Evolutionary conservation across 345 rosid genomes (phyloP).

Genomic region (Excoecaria agallocha): DNA sequence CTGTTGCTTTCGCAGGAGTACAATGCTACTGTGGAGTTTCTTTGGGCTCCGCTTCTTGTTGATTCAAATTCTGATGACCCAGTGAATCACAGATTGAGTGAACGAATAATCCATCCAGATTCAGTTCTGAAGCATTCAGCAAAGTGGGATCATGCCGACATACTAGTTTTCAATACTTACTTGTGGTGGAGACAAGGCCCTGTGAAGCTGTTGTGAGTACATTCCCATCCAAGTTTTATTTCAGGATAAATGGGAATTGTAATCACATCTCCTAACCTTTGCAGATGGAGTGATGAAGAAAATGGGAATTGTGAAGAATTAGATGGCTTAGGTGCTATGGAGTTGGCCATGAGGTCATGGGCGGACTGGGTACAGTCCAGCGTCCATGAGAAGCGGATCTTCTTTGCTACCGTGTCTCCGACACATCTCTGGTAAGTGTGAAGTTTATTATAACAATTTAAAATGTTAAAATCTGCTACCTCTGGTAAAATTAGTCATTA

Average conservation of each 20-base stretch:
- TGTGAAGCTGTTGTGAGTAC: slow-evolving; percentile 71
- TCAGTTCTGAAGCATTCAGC: slow-evolving; percentile 85
- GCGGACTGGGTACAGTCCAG: slow-evolving; percentile 76
- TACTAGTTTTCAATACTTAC: slow-evolving; percentile 82
- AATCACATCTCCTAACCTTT: slow-evolving; percentile 15
- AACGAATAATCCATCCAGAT: slow-evolving; percentile 83
- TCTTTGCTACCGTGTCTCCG: slow-evolving; percentile 93
- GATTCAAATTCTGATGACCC: slow-evolving; percentile 99
- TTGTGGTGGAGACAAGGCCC: slow-evolving; percentile 99
- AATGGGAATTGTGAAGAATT: slow-evolving; percentile 74
- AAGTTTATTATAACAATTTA: not conserved
- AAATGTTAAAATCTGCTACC: not conserved
- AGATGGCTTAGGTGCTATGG: slow-evolving; percentile 74
- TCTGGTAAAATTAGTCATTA: not conserved
- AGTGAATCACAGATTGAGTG: slow-evolving; percentile 74
- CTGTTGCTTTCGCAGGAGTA: slow-evolving; percentile 53
- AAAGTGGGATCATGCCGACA: slow-evolving; percentile 86
- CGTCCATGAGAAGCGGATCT: slow-evolving; percentile 48
- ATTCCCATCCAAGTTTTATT: not conserved
- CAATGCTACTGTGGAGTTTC: slow-evolving; percentile 89
- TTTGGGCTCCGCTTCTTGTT: slow-evolving; percentile 94
- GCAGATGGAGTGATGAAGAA: slow-evolving; percentile 80
- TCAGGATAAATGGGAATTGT: slow-evolving; percentile 1
- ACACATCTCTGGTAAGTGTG: slow-evolving; percentile 72
- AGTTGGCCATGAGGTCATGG: slow-evolving; percentile 89